Conservation (phyloP, 2,329 filamentous ascomycete species). For the Aspergillus amoenus region DNA sequence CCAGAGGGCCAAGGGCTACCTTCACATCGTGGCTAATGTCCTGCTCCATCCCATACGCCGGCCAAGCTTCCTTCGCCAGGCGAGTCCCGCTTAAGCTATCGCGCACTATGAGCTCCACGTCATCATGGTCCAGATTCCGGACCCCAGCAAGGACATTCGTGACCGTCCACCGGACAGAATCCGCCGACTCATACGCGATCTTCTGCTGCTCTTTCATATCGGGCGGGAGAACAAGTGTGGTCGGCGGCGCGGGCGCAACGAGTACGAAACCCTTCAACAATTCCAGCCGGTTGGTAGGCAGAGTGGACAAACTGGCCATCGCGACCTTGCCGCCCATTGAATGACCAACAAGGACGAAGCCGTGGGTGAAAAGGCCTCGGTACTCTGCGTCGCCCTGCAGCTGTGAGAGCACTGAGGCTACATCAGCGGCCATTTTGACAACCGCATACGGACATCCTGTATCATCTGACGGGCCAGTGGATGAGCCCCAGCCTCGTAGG, state of each 20-base stretch:
- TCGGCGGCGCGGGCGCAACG: conserved; percentile 9
- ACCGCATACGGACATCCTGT: conserved; percentile 26
- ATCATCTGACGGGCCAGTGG: not conserved
- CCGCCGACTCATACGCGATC: conserved; percentile 31
- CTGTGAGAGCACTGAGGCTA: conserved; percentile 10
- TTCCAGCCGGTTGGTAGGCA: conserved; percentile 6
- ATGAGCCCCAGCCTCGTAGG: conserved; percentile 23
- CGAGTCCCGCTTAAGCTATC: conserved; percentile 33
- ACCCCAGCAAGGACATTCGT: not conserved
- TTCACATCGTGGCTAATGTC: conserved; percentile 26
- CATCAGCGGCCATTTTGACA: conserved; percentile 20
- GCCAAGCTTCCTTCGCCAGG: conserved; percentile 36
- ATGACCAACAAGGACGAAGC: conserved; percentile 37
- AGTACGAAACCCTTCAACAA: conserved; percentile 34
- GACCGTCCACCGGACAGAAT: conserved; percentile 31
- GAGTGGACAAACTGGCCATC: conserved; percentile 17
- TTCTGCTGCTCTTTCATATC: conserved; percentile 36
- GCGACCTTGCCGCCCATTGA: conserved; percentile 45
- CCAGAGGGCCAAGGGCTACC: conserved; percentile 6
- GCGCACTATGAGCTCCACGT: conserved; percentile 19
- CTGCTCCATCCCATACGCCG: conserved; percentile 27
- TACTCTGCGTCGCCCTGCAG: conserved; percentile 18
- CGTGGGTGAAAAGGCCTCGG: conserved; percentile 21
- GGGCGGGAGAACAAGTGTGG: conserved; percentile 31
- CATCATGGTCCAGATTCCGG: conserved; percentile 11